These are phyloP conservation scores for Clonostachys solani DNA, from an alignment of 2,329 filamentous ascomycete species.

Conservation along the genomic window DNA sequence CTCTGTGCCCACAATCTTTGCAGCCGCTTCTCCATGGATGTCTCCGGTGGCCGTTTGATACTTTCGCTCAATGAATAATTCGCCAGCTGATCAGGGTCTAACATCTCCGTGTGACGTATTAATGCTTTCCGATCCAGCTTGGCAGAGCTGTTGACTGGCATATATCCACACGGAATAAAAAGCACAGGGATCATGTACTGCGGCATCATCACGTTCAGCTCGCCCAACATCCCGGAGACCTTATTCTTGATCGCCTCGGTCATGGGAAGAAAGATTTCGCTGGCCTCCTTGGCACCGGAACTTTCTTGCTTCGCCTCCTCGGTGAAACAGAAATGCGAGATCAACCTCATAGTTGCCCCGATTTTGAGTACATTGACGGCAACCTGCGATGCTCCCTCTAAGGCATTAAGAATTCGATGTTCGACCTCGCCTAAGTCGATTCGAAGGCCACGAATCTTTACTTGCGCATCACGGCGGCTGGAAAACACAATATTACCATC, in stretches of 20 bases:
- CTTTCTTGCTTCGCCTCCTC: no score
- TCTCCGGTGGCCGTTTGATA: constrained; percentile 2
- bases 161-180: constrained; percentile 4
- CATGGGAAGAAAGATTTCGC: no score
- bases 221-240: no score
- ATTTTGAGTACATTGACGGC: not conserved
- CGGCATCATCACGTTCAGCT: no score
- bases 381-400: not conserved
- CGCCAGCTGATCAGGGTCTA: not conserved
- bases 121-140: constrained; percentile 5
- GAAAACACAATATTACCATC: constrained; percentile 32
- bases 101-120: not conserved
- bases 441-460: constrained; percentile 16
- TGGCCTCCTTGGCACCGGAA: no score
- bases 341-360: not conserved
- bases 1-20: constrained; percentile 3
- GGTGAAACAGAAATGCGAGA: constrained; percentile 1
- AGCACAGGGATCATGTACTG: constrained; percentile 9
- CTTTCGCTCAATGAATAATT: constrained; percentile 1
- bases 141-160: constrained; percentile 5
- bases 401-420: not conserved
- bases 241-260: no score
- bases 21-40: constrained; percentile 2
- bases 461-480: constrained; percentile 48
- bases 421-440: constrained; percentile 7